Evolutionary conservation across 176 grass and related monocot genomes (phyloP).

Genomic region (Melocanna baccifera): DNA sequence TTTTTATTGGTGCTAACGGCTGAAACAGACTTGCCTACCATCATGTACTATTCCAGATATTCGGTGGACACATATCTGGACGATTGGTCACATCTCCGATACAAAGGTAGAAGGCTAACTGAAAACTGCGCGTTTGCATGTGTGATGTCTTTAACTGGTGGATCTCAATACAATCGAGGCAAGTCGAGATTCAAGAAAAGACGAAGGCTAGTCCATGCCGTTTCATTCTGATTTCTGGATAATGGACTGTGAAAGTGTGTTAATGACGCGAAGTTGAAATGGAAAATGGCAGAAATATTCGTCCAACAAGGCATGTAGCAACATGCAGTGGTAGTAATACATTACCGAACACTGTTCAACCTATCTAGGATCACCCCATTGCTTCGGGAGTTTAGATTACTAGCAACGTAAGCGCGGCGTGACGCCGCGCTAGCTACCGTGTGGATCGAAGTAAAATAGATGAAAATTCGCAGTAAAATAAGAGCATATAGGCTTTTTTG

Average conservation of each 20-base stretch:
- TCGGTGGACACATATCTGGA: neutral
- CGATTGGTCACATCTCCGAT: neutral
- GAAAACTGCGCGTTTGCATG: neutral
- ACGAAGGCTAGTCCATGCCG: neutral
- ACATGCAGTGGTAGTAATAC: too few species aligned
- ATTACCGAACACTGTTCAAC: neutral
- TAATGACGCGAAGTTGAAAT: neutral
- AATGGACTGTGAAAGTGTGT: neutral
- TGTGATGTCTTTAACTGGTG: neutral
- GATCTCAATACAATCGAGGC: neutral
- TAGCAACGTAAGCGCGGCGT: too few species aligned
- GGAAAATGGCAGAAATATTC: neutral
- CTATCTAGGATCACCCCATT: neutral
- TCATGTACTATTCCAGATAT: neutral
- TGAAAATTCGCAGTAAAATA: too few species aligned
- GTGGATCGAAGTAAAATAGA: too few species aligned
- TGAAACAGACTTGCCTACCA: neutral
- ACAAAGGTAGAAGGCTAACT: neutral
- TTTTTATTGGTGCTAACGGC: neutral
- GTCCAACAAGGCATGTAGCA: neutral
- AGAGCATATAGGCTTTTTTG: too few species aligned
- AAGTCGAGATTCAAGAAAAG: neutral
- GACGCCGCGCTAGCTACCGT: too few species aligned
- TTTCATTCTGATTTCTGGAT: neutral
- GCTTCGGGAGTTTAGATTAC: neutral